Percentiles rank a stretch among this genome's conserved stretches.
Evolutionary conservation across 805 yeast species (phyloP).

Genomic region (Kodamaea neixiangensis): DNA sequence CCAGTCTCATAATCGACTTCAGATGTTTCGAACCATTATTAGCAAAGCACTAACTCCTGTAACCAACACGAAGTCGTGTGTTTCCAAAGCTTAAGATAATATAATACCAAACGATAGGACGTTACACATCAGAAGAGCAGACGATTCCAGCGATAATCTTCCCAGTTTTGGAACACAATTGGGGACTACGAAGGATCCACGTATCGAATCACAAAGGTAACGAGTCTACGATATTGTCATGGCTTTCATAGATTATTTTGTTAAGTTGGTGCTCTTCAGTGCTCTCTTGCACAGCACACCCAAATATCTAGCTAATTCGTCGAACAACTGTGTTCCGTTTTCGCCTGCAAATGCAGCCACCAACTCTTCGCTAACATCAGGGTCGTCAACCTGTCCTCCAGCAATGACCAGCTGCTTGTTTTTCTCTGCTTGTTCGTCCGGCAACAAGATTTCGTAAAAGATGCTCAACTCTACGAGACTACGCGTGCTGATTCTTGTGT

Average conservation of each 20-base stretch:
- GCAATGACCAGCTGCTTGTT: constrained; percentile 14
- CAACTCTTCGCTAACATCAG: constrained; percentile 22
- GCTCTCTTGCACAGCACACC: constrained; percentile 61
- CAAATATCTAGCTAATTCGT: constrained; percentile 65
- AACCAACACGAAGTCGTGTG: not conserved
- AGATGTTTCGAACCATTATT: not conserved
- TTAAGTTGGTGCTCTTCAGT: not conserved
- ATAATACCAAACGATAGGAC: not conserved
- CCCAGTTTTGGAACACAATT: not conserved
- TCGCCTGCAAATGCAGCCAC: constrained; percentile 39
- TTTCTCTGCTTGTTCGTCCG: constrained; percentile 42
- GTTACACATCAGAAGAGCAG: not conserved
- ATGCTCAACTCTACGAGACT: constrained; percentile 56
- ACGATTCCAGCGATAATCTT: not conserved
- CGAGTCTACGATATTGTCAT: not conserved
- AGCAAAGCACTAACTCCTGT: not conserved
- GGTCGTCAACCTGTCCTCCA: constrained; percentile 12
- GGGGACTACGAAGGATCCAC: not conserved
- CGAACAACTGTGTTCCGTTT: constrained; percentile 55
- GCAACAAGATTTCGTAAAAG: constrained; percentile 78
- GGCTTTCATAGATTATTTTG: not conserved
- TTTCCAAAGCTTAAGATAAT: not conserved
- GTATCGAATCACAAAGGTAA: not conserved
- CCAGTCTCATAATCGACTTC: not conserved
- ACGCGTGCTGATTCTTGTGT: constrained; percentile 46